Evolutionary conservation across 1,284 basidiomycete genomes (phyloP), one percentile per base, ranked within the genome.

Genomic region (Ganoderma sp.): DNA sequence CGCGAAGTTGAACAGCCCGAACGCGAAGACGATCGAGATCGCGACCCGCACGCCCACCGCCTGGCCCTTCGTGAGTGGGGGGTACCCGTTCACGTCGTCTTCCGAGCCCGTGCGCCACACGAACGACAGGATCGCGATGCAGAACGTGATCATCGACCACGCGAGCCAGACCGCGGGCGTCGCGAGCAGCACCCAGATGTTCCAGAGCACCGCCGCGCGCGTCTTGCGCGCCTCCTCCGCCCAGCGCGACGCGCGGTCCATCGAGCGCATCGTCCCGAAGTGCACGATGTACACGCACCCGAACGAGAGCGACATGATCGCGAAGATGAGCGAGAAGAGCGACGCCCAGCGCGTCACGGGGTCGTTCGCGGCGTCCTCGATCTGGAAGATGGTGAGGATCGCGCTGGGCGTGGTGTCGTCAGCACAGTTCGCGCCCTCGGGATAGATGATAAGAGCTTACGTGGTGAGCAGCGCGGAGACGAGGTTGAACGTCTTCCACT

Each of bases 401-500:
- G 90, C 90, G 6, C 91, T 93, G 71, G 25, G 32, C 32, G 32
- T 3, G 65, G 15, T 54, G 28, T n/a, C 7, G 57, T 14, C 9
- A 25, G 43, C 22, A n/a, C 10, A 10, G 37, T 39, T 39, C 8
- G 37, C 37, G 37, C 8, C 1, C 37, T 39, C 37, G 6, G 43
- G 15, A 7, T 2, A 42, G 3, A 10, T 42, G 7, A 63, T 15
- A 56, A 32, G 22, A 19, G 82, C 90, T 61, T 73, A 93, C 90
- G 91, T 88, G 69, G 88, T 82, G 17, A 93, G 79, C 61, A 93
- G 76, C 15, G 89, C 91, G 41, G 90, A 92, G 25, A 92, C 88
- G 25, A 93, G 81, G 75, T 93, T 93, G 61, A 92, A 75, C 14
- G 90, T 92, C 79, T 93, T 93, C 90, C 90, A 92, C 75, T 93